phyloP scores from a whole-genome alignment of 2,329 filamentous ascomycete species.

The Hypoxylon sp. region DNA sequence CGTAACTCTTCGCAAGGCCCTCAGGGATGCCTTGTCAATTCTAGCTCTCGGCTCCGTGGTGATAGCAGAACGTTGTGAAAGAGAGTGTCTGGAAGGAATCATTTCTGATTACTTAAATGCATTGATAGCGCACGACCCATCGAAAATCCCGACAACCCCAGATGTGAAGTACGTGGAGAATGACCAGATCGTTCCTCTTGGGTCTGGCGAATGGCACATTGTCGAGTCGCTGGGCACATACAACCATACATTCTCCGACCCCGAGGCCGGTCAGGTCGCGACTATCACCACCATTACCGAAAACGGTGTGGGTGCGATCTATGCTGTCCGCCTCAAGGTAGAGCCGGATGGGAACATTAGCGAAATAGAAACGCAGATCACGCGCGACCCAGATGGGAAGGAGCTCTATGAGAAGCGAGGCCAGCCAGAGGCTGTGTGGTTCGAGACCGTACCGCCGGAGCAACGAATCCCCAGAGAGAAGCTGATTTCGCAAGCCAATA shows the following conservation, averaged over 20 bases:
- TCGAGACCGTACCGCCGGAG: conserved; percentile 32
- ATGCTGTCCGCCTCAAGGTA: conserved; percentile 36
- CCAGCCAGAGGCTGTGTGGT: conserved; percentile 35
- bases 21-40: conserved; percentile 19
- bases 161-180: conserved; percentile 40
- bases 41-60: conserved; percentile 17
- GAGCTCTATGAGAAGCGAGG: conserved; percentile 30
- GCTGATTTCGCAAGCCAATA: conserved; percentile 36
- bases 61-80: conserved; percentile 24
- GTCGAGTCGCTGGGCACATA: conserved; percentile 37
- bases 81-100: conserved; percentile 31
- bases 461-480: conserved; percentile 33
- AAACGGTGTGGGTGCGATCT: conserved; percentile 39
- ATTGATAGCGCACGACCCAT: conserved; percentile 34
- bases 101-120: conserved; percentile 35
- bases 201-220: conserved; percentile 40
- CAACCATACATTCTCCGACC: conserved; percentile 40
- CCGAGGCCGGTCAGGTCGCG: conserved; percentile 36
- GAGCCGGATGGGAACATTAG: conserved; percentile 37
- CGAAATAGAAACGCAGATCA: conserved; percentile 40
- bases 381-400: conserved; percentile 31
- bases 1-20: conserved; percentile 15
- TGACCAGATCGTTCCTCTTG: conserved; percentile 34
- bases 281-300: conserved; percentile 38
- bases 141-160: conserved; percentile 27